phyloP scores from a whole-genome alignment of 2,329 filamentous ascomycete species.

The Fusarium fujikuroi region DNA sequence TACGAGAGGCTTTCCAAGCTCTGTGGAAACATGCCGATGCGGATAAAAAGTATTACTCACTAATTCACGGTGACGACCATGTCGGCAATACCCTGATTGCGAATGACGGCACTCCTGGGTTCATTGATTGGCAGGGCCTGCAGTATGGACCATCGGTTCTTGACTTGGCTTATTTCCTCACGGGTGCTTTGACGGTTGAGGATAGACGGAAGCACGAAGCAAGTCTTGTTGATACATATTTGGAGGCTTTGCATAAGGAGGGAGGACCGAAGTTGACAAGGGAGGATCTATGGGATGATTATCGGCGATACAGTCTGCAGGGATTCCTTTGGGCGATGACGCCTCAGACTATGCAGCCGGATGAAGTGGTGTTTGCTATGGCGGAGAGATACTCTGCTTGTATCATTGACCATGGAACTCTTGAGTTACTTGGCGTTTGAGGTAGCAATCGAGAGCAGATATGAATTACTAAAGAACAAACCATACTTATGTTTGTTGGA shows the following conservation, averaged over 20 bases:
- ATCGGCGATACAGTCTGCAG: neutral
- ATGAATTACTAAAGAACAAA: no score
- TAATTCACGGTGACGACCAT: slow-evolving; percentile 3
- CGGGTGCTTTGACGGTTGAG: neutral
- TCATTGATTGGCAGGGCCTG: neutral
- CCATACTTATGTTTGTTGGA: no score
- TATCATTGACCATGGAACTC: neutral
- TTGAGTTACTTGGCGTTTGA: neutral
- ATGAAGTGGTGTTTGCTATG: neutral
- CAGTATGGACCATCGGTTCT: slow-evolving; percentile 1
- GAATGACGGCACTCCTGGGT: neutral
- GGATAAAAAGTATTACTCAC: neutral
- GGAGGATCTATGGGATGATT: neutral
- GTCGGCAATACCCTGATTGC: neutral
- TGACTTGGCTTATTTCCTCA: neutral
- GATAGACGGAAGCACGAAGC: neutral
- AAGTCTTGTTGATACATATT: neutral
- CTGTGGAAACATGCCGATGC: neutral
- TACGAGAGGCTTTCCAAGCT: neutral
- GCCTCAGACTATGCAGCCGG: neutral
- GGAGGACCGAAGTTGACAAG: neutral
- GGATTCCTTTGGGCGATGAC: slow-evolving; percentile 5
- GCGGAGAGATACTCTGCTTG: neutral
- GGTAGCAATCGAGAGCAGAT: neutral
- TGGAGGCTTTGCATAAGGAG: neutral